Conservation (phyloP, 208 protist genomes). For the Wallacemonas sp. region DNA sequence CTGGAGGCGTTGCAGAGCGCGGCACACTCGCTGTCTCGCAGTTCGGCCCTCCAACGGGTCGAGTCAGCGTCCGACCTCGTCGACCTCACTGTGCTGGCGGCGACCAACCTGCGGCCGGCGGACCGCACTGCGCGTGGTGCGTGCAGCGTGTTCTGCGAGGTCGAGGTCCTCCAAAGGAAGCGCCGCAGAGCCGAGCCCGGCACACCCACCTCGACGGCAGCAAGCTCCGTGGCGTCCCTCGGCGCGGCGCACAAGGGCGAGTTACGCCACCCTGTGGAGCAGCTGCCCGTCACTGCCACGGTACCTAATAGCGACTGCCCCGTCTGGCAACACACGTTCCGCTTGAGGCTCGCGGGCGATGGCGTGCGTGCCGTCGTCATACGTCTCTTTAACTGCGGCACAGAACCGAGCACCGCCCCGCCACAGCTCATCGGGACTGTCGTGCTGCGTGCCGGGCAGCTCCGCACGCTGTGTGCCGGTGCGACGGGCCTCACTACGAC, state of each 20-base stretch:
- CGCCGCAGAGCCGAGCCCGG: background rate
- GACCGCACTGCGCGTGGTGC: background rate
- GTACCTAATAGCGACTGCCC: slow-evolving; percentile 15
- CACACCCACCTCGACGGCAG: background rate
- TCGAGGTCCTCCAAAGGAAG: slow-evolving; percentile 1
- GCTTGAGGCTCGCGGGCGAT: slow-evolving; percentile 9
- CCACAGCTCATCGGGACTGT: slow-evolving; percentile 1
- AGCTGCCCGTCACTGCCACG: slow-evolving; percentile 19
- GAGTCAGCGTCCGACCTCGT: slow-evolving; percentile 5
- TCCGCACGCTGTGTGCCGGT: background rate
- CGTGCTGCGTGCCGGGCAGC: background rate
- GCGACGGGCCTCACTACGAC: too few species aligned
- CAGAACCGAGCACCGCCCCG: background rate
- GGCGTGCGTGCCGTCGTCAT: slow-evolving; percentile 13
- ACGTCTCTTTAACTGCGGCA: slow-evolving; percentile 22
- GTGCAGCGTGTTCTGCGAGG: slow-evolving; percentile 7
- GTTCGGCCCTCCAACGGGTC: background rate
- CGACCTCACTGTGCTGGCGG: slow-evolving; percentile 27
- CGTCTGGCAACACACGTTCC: slow-evolving; percentile 33
- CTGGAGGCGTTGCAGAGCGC: background rate
- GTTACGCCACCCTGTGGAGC: background rate
- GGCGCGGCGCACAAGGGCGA: background rate
- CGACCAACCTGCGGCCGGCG: slow-evolving; percentile 17
- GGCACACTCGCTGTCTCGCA: background rate
- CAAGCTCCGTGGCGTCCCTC: background rate